A percentile compares a stretch with the other conserved stretches of the same genome.
These are phyloP conservation scores for Zangia roseola DNA, from an alignment of 768 basidiomycete species.

Conservation along the genomic window DNA sequence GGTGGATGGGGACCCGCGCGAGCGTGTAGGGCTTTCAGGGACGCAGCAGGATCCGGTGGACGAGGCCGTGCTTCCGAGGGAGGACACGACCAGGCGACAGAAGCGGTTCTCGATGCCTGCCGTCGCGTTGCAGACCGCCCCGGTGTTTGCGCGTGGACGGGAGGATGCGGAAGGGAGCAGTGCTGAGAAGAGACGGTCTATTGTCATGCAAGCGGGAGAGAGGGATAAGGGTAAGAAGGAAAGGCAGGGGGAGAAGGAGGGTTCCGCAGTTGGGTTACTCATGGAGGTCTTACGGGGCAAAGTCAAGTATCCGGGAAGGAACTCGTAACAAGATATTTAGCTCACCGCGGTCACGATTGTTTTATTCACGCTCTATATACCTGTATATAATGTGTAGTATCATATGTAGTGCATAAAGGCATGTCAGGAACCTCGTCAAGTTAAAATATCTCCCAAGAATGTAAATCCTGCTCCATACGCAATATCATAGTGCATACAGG, in stretches of 20 bases:
- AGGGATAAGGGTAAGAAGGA: slow-evolving; percentile 21
- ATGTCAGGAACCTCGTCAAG: too few relatives aligned
- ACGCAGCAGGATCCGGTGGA: neutral
- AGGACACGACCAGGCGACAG: slow-evolving; percentile 59
- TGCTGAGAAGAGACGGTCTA: slow-evolving; percentile 47
- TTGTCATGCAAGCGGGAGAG: slow-evolving; percentile 51
- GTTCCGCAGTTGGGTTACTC: slow-evolving; percentile 30
- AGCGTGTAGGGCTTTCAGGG: neutral
- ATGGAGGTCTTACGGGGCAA: slow-evolving; percentile 32
- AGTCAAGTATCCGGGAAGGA: slow-evolving; percentile 22
- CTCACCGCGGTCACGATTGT: neutral
- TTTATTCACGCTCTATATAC: neutral
- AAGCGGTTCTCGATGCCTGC: slow-evolving; percentile 78
- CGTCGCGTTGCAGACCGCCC: slow-evolving; percentile 71
- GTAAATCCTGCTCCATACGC: too few relatives aligned
- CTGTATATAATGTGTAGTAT: neutral
- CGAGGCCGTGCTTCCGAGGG: slow-evolving; percentile 34
- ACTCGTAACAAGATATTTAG: neutral
- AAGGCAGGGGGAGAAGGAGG: slow-evolving; percentile 20
- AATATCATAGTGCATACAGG: too few relatives aligned
- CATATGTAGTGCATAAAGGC: neutral
- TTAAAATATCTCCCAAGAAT: too few relatives aligned
- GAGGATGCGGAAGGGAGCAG: slow-evolving; percentile 16
- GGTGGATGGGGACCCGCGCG: slow-evolving; percentile 4
- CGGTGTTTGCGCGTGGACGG: slow-evolving; percentile 59